Evolutionary conservation across 306 rosid species (phyloP), one percentile per base, ranked within the genome.

Genomic region (Clitoria ternatea): DNA sequence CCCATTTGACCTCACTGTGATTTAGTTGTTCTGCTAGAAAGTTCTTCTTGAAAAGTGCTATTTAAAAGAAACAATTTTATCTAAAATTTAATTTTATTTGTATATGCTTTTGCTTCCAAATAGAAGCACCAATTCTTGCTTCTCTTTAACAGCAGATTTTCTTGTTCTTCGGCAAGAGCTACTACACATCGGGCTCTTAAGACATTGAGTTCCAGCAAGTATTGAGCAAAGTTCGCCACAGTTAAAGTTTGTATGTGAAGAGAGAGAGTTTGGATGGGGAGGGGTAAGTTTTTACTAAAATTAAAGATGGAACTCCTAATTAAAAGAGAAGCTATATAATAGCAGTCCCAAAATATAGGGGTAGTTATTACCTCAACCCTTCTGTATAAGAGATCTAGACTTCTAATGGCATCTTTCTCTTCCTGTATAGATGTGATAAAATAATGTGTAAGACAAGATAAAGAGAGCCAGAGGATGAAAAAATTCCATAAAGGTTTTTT

Each of bases 331-430:
- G 43, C 24, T 27, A 72, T 33, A n/a, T 30, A 55, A 42, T 24
- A 36, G n/a, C 33, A 20, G 30, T 20, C 35, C 32, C 23, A 18
- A 29, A 77, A 49, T 13, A 65, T 13, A 65, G 32, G 19, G 74
- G 42, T 18, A 74, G 39, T 24, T 61, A 71, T 36, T 81, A 94
- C 98, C 96, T 94, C 97, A 17, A 90, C 90, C 86, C 97, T 89
- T 84, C 98, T 85, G 79, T 89, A 94, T 43, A 90, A 75, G 80
- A 94, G 73, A 85, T 90, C 95, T 75, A 94, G 87, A 75, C 97
- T 82, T 86, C 97, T 84, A 79, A 94, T 61, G 53, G 87, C 97
- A 80, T 94, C 97, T 86, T 90, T 94, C 78, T 90, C 98, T 5
- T 94, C 96, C 97, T 94, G 89, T 43, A 62, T 76, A 74, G 52